A percentile compares a stretch with the other conserved stretches of the same genome.
phyloP scores from a whole-genome alignment of 305 asterid genomes.

The Fraxinus velutina region DNA sequence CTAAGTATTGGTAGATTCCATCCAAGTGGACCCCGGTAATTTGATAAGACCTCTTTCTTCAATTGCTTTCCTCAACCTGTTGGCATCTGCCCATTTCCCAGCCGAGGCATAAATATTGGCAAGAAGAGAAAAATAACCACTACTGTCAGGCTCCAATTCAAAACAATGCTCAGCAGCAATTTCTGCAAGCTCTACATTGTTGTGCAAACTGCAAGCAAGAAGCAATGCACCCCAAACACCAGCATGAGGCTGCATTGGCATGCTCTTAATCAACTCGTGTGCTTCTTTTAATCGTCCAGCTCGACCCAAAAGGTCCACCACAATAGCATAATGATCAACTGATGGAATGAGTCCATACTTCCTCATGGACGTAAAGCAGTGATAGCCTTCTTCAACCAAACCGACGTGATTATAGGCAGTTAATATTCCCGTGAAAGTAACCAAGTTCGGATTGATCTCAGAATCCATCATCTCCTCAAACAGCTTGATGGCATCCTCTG shows the following conservation, averaged over 20 bases:
- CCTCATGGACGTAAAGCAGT: slow-evolving; percentile 57
- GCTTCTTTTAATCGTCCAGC: slow-evolving; percentile 73
- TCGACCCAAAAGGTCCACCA: slow-evolving; percentile 77
- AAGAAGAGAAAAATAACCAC: slow-evolving; percentile 69
- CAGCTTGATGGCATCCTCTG: slow-evolving; percentile 51
- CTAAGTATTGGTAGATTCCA: slow-evolving; percentile 22
- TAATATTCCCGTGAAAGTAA: slow-evolving; percentile 59
- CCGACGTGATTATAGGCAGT: slow-evolving; percentile 71
- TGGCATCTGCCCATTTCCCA: slow-evolving; percentile 81
- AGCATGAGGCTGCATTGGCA: slow-evolving; percentile 68
- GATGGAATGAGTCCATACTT: slow-evolving; percentile 60
- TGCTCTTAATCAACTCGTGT: slow-evolving; percentile 55
- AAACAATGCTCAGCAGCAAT: slow-evolving; percentile 60
- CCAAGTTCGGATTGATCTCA: slow-evolving; percentile 55
- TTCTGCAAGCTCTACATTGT: slow-evolving; percentile 71
- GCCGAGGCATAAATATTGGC: slow-evolving; percentile 69
- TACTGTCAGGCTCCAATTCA: slow-evolving; percentile 62
- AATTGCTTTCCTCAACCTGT: slow-evolving; percentile 49
- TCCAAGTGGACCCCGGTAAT: slow-evolving; percentile 78
- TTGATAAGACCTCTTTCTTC: slow-evolving; percentile 48
- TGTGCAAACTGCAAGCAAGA: slow-evolving; percentile 75
- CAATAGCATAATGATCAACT: slow-evolving; percentile 67
- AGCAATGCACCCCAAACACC: slow-evolving; percentile 96
- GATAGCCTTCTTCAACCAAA: slow-evolving; percentile 73
- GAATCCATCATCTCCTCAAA: slow-evolving; percentile 60